phyloP scores from a whole-genome alignment of 768 basidiomycete species.

The Xerocomus brunneocitrinus region DNA sequence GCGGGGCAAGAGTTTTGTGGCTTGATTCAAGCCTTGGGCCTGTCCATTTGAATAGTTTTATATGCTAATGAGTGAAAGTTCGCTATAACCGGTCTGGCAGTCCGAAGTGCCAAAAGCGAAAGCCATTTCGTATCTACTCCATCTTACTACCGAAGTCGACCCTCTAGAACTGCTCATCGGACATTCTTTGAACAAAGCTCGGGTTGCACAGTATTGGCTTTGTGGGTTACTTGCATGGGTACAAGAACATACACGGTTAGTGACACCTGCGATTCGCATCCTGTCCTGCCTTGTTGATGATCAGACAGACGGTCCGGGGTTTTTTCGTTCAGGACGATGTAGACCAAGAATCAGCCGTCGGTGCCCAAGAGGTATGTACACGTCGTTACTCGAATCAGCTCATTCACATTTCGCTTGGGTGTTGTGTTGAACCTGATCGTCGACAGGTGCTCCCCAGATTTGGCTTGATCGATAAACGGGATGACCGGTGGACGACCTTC shows the following conservation, averaged over 20 bases:
- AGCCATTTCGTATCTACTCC: too few species aligned
- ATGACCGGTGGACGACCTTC: constrained; percentile 48
- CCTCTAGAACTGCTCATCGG: not conserved
- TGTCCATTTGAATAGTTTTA: too few species aligned
- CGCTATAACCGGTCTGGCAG: too few species aligned
- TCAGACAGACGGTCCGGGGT: constrained; percentile 12
- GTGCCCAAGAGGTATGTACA: constrained; percentile 5
- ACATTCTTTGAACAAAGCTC: not conserved
- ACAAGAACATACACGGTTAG: constrained; percentile 15
- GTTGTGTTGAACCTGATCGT: not conserved
- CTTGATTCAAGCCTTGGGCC: too few species aligned
- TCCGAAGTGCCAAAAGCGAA: too few species aligned
- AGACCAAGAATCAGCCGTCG: not conserved
- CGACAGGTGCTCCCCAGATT: constrained; percentile 19
- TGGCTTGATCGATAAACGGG: constrained; percentile 38
- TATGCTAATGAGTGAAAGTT: too few species aligned
- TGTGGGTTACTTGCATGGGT: constrained; percentile 1
- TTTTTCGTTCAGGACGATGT: constrained; percentile 22
- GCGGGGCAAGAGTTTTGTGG: too few species aligned
- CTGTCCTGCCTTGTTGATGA: not conserved
- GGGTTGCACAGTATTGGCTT: not conserved
- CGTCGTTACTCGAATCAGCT: not conserved
- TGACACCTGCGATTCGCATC: not conserved
- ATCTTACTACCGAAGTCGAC: too few species aligned
- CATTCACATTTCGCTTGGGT: not conserved